phyloP scores from a whole-genome alignment of 352 stramenopile species.

The Globisporangium paroecandrum region DNA sequence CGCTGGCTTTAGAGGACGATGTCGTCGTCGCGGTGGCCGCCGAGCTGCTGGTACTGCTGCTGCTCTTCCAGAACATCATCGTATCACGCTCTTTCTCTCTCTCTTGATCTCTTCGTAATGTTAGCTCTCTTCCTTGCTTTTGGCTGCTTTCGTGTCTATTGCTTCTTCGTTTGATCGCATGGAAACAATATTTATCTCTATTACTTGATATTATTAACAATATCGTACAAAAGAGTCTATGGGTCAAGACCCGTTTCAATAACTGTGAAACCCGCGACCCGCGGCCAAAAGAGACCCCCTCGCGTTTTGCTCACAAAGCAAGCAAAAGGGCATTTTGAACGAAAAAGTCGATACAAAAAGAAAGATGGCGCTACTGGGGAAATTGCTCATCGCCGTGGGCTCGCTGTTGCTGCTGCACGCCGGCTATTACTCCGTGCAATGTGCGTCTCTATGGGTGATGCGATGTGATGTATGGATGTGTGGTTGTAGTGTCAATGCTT shows the following conservation, averaged over 20 bases:
- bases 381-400: slow-evolving; percentile 65
- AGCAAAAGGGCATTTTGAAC: not conserved
- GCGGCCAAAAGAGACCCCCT: too few relatives aligned
- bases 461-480: not conserved
- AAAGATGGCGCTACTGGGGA: slow-evolving; percentile 56
- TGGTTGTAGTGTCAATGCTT: not conserved
- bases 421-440: slow-evolving; percentile 81
- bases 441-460: slow-evolving; percentile 28
- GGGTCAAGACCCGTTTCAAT: too few relatives aligned
- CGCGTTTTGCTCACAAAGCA: not conserved
- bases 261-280: too few relatives aligned
- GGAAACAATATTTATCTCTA: too few relatives aligned
- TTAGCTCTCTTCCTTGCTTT: not conserved
- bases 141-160: not conserved
- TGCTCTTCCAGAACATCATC: slow-evolving; percentile 46
- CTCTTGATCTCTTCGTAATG: not conserved
- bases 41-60: slow-evolving; percentile 17
- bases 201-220: too few relatives aligned
- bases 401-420: slow-evolving; percentile 68
- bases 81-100: not conserved
- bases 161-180: too few relatives aligned
- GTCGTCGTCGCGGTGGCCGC: slow-evolving; percentile 10
- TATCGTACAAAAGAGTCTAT: too few relatives aligned
- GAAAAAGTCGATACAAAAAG: not conserved
- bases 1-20: slow-evolving; percentile 7